Evolutionary conservation across 2,329 filamentous ascomycete species (phyloP).

Genomic region (Aspergillus sp.): DNA sequence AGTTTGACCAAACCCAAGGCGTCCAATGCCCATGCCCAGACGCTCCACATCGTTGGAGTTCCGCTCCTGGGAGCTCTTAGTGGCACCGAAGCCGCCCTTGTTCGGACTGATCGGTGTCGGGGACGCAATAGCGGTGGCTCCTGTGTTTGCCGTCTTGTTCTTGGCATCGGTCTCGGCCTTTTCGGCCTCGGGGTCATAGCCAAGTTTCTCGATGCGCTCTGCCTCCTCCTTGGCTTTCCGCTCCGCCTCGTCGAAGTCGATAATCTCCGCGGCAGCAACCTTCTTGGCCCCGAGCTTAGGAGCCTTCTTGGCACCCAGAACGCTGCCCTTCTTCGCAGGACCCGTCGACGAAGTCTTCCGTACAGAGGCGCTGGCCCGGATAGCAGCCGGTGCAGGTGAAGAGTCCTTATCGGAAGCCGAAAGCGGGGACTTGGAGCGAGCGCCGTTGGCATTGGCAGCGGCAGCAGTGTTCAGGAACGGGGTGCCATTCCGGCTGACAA

Average conservation of each 20-base stretch:
- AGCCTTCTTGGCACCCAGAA: constrained; percentile 81
- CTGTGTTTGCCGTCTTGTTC: constrained; percentile 38
- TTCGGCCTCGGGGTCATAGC: constrained; percentile 92
- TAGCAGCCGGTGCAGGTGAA: constrained; percentile 59
- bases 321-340: constrained; percentile 75
- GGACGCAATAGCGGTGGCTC: constrained; percentile 64
- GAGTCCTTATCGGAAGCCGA: constrained; percentile 53
- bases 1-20: constrained; percentile 86
- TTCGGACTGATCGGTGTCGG: constrained; percentile 74
- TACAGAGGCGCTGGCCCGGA: constrained; percentile 74
- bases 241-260: constrained; percentile 97
- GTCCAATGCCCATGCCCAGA: constrained; percentile 81
- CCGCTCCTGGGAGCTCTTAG: constrained; percentile 52
- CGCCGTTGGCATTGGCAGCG: constrained; percentile 63
- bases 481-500: constrained; percentile 78
- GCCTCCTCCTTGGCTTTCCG: constrained; percentile 97
- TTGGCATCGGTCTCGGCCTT: constrained; percentile 48
- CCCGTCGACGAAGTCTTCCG: constrained; percentile 67
- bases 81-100: constrained; percentile 60
- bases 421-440: constrained; percentile 83
- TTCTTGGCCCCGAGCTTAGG: constrained; percentile 92
- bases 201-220: constrained; percentile 90
- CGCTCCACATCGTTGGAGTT: constrained; percentile 78
- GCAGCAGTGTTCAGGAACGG: constrained; percentile 78
- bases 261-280: constrained; percentile 67